Base-by-base conservation (phyloP, 2,329 filamentous ascomycete species). In the Zasmidium cellare region DNA sequence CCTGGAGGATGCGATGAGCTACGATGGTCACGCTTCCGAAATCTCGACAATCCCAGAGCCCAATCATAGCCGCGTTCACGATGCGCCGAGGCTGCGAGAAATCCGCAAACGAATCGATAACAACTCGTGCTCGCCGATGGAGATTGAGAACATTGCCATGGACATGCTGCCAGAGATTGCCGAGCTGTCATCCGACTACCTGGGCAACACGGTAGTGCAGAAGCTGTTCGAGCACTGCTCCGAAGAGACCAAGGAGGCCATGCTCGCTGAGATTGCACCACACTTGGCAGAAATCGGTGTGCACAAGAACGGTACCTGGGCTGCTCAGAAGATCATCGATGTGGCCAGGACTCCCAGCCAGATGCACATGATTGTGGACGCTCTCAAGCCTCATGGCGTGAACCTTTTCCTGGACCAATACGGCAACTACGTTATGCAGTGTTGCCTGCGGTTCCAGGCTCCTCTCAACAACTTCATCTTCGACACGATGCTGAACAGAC, bases 241-340 rank as follows among this genome's bases (percentile, higher is more conserved):
- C 0, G 93, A 97, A 72, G 81, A 86, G 45, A 86, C 93, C 45
- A 92, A 96, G 68, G 92, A 97, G 74, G 88, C 89, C 56, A 97
- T 99, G 94, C 80, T 99, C 57, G 77, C 80, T 14, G 87, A 92
- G 71, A 96, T 99, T 68, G 86, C 90, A 2, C 92, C 93, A 57
- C 92, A 97, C 72, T 84, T 97, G 72, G 92, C 93, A 23, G 92
- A 97, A 76, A 97, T 97, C 76, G 94, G 94, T 68, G 87, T 97
- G 7, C 94, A 99, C 83, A 99, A 99, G 84, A 99, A 99, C 70
- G 94, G 94, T 62, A 99, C 94, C 1, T 99, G 94, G 94, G 94
- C 94, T 55, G 94, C 94, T 1, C 94, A 99, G 77, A 99, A 97
- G 82, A 97, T 99, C 70, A 97, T 99, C 66, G 93, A 97, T 69